Evolutionary conservation across 306 rosid species (phyloP).

Genomic region (Dryas alaskensis): DNA sequence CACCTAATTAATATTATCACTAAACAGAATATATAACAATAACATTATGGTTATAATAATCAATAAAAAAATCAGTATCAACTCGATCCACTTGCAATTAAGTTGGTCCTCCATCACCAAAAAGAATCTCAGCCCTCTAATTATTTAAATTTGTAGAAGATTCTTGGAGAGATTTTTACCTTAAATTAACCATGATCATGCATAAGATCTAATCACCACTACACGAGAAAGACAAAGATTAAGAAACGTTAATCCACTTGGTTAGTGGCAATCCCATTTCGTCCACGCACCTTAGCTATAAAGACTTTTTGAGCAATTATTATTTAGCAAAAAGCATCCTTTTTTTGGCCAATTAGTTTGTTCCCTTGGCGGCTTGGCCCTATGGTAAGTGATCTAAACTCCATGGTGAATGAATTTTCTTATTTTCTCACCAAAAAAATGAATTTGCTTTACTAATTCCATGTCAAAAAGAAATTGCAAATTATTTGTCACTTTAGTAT

Average conservation of each 20-base stretch:
- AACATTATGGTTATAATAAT: not conserved
- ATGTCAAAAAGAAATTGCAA: no score
- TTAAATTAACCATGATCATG: slow-evolving; percentile 17
- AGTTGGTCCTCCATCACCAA: slow-evolving; percentile 15
- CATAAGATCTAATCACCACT: slow-evolving; percentile 22
- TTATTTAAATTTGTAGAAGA: not conserved
- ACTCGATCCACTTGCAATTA: not conserved
- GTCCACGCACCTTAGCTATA: not conserved
- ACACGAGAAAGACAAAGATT: slow-evolving; percentile 9
- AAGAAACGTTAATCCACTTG: slow-evolving; percentile 20
- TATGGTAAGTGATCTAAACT: not conserved
- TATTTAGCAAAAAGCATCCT: not conserved
- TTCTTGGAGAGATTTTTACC: slow-evolving; percentile 12
- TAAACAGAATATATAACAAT: not conserved
- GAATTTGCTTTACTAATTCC: not conserved
- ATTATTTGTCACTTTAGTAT: no score
- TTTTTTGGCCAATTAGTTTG: not conserved
- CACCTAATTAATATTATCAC: not conserved
- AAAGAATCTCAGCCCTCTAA: not conserved
- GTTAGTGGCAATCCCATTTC: slow-evolving; percentile 28
- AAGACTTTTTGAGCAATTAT: slow-evolving; percentile 5
- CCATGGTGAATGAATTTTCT: not conserved
- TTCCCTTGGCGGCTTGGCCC: not conserved
- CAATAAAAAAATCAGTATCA: not conserved
- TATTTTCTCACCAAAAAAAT: no score